These are phyloP conservation scores for Dioscorea alata DNA, from an alignment of 106 monocot genomes.

Conservation along the genomic window DNA sequence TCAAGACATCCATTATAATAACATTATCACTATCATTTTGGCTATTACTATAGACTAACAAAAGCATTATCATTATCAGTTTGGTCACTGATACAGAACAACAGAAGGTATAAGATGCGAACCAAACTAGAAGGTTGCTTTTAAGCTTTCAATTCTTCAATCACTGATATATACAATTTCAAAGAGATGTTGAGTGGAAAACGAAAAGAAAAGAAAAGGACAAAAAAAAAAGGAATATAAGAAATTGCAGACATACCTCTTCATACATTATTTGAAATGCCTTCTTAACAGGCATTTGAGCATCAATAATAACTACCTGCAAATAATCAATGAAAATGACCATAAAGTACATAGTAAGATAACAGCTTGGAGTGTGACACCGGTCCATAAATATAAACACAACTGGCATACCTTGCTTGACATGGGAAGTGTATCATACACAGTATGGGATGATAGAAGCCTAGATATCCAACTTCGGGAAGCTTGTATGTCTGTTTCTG, in stretches of 20 bases:
- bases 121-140: not conserved
- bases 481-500: slow-evolving; percentile 9
- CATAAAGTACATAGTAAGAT: not conserved
- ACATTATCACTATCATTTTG: too few species aligned
- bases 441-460: slow-evolving; percentile 10
- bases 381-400: not conserved
- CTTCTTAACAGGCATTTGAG: slow-evolving; percentile 17
- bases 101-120: too few species aligned
- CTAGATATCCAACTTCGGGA: slow-evolving; percentile 5
- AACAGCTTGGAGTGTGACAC: not conserved
- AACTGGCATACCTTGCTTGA: slow-evolving; percentile 22
- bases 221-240: not conserved
- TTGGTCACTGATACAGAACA: too few species aligned
- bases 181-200: too few species aligned
- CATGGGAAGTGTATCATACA: slow-evolving; percentile 18
- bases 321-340: not conserved
- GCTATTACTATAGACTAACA: too few species aligned
- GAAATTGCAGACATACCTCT: slow-evolving; percentile 6
- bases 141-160: not conserved
- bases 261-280: slow-evolving; percentile 27
- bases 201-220: not conserved
- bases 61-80: too few species aligned
- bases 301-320: slow-evolving; percentile 17
- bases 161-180: not conserved
- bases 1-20: too few species aligned